These are phyloP conservation scores for Sugiyamaella castrensis DNA, from an alignment of 1,139 yeast genomes.

Conservation along the genomic window DNA sequence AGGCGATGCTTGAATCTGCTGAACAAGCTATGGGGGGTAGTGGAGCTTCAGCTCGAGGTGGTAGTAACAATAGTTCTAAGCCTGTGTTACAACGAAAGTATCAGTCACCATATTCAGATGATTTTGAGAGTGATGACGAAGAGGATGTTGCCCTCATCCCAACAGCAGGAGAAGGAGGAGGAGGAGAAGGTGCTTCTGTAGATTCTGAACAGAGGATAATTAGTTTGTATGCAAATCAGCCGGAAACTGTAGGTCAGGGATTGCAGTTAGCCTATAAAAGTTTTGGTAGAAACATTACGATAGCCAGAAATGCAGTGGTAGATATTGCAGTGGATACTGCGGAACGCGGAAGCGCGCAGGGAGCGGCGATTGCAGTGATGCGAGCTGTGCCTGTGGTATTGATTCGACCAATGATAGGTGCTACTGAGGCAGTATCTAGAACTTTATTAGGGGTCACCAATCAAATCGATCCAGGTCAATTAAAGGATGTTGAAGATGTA, in stretches of 20 bases:
- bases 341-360: slow-evolving; percentile 52
- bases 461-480: slow-evolving; percentile 65
- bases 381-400: slow-evolving; percentile 77
- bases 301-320: slow-evolving; percentile 63
- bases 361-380: slow-evolving; percentile 65
- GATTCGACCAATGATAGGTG: slow-evolving; percentile 85
- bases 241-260: slow-evolving; percentile 67
- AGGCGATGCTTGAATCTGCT: slow-evolving; percentile 71
- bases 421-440: slow-evolving; percentile 84
- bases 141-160: slow-evolving; percentile 9
- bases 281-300: slow-evolving; percentile 61
- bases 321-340: slow-evolving; percentile 60
- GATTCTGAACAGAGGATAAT: slow-evolving; percentile 39
- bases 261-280: slow-evolving; percentile 68
- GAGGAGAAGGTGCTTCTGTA: neutral
- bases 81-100: slow-evolving; percentile 10
- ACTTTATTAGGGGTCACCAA: slow-evolving; percentile 82
- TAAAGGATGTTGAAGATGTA: slow-evolving; percentile 47
- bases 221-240: slow-evolving; percentile 85
- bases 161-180: no score
- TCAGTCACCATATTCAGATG: slow-evolving; percentile 30
- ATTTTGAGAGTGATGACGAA: slow-evolving; percentile 34
- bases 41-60: slow-evolving; percentile 48
- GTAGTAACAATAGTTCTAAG: slow-evolving; percentile 2
- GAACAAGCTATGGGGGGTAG: slow-evolving; percentile 73